Conservation (phyloP, 495 filamentous ascomycete genomes). For the Trichoderma orchidacearum region DNA sequence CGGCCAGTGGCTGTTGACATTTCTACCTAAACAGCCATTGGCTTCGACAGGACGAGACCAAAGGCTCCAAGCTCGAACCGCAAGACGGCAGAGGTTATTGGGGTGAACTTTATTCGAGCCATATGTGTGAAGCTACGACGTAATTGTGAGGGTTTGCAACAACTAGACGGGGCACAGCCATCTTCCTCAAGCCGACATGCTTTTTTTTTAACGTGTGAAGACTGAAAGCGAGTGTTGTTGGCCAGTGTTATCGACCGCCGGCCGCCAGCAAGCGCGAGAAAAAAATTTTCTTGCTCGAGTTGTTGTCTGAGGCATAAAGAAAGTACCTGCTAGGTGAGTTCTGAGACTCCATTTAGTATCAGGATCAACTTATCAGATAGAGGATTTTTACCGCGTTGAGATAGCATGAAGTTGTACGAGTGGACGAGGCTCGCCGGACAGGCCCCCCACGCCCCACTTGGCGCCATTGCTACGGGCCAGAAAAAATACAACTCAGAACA, state of each 20-base stretch:
- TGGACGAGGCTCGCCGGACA: neutral
- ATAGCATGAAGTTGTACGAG: neutral
- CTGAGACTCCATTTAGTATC: neutral
- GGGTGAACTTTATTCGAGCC: neutral
- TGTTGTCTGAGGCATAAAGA: conserved; percentile 21
- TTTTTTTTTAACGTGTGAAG: neutral
- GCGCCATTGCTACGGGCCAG: neutral
- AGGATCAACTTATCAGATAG: neutral
- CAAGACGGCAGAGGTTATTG: neutral
- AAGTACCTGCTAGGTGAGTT: neutral
- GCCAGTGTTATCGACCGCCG: neutral
- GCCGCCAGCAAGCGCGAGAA: neutral
- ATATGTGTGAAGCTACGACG: neutral
- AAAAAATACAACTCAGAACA: neutral
- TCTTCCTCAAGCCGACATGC: too few species aligned
- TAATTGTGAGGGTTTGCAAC: neutral
- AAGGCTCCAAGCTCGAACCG: neutral
- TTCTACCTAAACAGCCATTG: neutral
- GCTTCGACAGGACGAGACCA: neutral
- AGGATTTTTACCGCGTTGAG: neutral
- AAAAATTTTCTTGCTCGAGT: conserved; percentile 14
- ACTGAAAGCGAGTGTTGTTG: neutral
- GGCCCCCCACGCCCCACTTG: neutral
- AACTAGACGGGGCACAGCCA: too few species aligned
- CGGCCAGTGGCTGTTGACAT: neutral